Evolutionary conservation across 768 basidiomycete species (phyloP), one percentile per base, ranked within the genome.

Genomic region (Boletus rubropictus): DNA sequence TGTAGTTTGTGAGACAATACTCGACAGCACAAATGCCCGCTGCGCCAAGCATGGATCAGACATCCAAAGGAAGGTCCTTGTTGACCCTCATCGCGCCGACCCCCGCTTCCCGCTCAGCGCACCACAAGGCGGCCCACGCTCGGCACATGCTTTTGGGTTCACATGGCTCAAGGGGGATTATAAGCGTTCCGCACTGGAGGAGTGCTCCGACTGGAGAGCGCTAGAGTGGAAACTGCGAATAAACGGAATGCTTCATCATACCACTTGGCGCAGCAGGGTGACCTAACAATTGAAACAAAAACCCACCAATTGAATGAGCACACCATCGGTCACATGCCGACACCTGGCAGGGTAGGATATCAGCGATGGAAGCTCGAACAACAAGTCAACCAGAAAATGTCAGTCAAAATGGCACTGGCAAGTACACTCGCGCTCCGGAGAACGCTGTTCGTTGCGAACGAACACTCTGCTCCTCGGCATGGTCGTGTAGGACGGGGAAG

Each of bases 401-500:
- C 85, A 87, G 86, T 83, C 79, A 63, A 82, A 86, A 81, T 76
- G 84, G 83, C 83, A 84, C 85, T 87, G 85, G 86, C 85, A 86
- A 86, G 84, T 84, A 78, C 83, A 77, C 81, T 84, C 73, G 76
- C 76, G 69, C 68, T 70, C 74, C 70, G 68, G 49, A 77, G 69
- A 72, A 69, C 74, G 76, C 79, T 70, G 77, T 81, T 72, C 73
- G 82, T 81, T 82, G 81, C 80, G 80, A 84, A 85, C 80, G 76
- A 74, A 83, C 80, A 58, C 82, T 84, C 84, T 86, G 66, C 78
- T 73, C 65, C 84, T 86, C 85, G 80, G 73, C 86, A 88, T 82
- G 78, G 86, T 87, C 86, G 85, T 83, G 62, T 87, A 87, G 69
- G 85, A 83, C 84, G 85, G 85, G 85, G 85, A 87, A 88, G 84